These are phyloP conservation scores for Nakazawaea ernobii DNA, from an alignment of 805 yeast genomes.

Conservation along the genomic window DNA sequence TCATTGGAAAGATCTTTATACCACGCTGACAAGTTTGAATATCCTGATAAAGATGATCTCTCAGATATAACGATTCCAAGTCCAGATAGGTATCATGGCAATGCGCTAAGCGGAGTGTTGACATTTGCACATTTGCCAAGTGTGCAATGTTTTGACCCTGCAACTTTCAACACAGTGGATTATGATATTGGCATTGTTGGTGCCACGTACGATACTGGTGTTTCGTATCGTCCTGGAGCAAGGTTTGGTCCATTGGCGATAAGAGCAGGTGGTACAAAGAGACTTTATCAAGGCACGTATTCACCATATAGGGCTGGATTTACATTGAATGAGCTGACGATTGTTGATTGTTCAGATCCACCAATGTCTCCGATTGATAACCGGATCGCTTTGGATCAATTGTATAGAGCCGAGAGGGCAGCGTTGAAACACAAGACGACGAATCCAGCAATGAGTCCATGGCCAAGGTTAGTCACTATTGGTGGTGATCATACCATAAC, in stretches of 20 bases:
- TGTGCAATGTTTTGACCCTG: conserved; percentile 38
- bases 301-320: conserved; percentile 52
- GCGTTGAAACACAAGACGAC: conserved; percentile 31
- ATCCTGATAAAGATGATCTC: conserved; percentile 31
- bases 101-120: conserved; percentile 39
- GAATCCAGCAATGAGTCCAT: conserved; percentile 17
- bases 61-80: conserved; percentile 20
- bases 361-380: conserved; percentile 68
- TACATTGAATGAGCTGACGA: conserved; percentile 49
- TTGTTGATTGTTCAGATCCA: conserved; percentile 65
- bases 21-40: conserved; percentile 17
- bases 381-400: conserved; percentile 54
- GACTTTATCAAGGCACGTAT: conserved; percentile 33
- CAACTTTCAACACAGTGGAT: conserved; percentile 6
- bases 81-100: conserved; percentile 6
- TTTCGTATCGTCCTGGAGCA: conserved; percentile 53
- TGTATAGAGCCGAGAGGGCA: conserved; percentile 46
- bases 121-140: conserved; percentile 43
- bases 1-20: conserved; percentile 7
- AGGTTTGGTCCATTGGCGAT: conserved; percentile 53
- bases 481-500: conserved; percentile 55
- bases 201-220: conserved; percentile 56
- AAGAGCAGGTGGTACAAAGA: conserved; percentile 40
- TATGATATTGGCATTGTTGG: conserved; percentile 51
- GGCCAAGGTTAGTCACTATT: conserved; percentile 38